Evolutionary conservation across 495 filamentous ascomycete species (phyloP).

Genomic region (Aspergillus bridgeri): DNA sequence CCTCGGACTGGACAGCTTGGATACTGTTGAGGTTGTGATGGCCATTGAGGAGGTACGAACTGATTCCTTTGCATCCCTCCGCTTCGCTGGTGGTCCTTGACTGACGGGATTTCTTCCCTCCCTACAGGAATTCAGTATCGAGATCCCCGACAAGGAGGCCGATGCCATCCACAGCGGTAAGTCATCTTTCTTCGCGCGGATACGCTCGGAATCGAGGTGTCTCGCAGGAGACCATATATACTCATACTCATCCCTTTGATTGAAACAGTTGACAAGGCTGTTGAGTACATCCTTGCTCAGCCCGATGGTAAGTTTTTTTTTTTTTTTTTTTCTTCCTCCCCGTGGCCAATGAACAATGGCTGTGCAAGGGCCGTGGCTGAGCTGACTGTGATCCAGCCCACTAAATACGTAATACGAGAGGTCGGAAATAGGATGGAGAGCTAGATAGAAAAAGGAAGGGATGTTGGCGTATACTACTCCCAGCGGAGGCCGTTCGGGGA

Average conservation of each 20-base stretch:
- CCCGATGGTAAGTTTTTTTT: slow-evolving; percentile 64
- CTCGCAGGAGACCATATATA: not conserved
- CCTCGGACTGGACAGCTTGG: slow-evolving; percentile 91
- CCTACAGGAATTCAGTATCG: slow-evolving; percentile 95
- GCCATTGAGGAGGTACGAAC: slow-evolving; percentile 93
- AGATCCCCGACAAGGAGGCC: slow-evolving; percentile 99
- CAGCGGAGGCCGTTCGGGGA: slow-evolving; percentile 20
- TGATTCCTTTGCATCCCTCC: slow-evolving; percentile 12
- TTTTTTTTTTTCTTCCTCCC: not conserved
- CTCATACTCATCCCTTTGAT: slow-evolving; percentile 23
- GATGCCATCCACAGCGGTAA: slow-evolving; percentile 94
- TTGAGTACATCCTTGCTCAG: slow-evolving; percentile 91
- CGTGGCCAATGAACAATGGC: no score
- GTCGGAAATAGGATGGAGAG: slow-evolving; percentile 23
- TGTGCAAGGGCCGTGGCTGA: slow-evolving; percentile 17
- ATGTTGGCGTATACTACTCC: slow-evolving; percentile 28
- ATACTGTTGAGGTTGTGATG: slow-evolving; percentile 99
- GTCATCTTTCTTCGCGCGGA: slow-evolving; percentile 30
- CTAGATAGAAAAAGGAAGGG: slow-evolving; percentile 42
- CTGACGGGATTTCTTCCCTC: slow-evolving; percentile 17
- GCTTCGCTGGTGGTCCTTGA: slow-evolving; percentile 7
- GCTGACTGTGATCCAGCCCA: slow-evolving; percentile 32
- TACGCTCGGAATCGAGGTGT: not conserved
- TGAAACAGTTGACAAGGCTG: slow-evolving; percentile 82
- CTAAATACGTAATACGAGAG: slow-evolving; percentile 40